Conservation (phyloP, 805 yeast species). For the Metschnikowia lachancei region DNA sequence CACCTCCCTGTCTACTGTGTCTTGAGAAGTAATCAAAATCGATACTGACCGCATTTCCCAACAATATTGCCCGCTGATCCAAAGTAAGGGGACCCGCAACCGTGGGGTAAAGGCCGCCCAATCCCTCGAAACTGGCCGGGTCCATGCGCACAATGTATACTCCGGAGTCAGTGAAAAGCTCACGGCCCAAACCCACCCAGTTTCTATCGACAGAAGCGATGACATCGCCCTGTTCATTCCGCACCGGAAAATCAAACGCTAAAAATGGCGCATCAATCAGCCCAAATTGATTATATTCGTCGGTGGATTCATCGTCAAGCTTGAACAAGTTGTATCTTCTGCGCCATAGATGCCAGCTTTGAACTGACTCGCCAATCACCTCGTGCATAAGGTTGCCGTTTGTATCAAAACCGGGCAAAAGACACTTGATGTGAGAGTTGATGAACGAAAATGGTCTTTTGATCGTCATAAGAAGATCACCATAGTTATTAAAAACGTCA, state of each 20-base stretch:
- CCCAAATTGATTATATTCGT: conserved; percentile 74
- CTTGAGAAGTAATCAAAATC: conserved; percentile 98
- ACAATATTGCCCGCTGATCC: conserved; percentile 80
- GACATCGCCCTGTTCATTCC: conserved; percentile 53
- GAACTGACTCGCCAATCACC: conserved; percentile 79
- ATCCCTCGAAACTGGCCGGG: conserved; percentile 60
- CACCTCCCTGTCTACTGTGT: conserved; percentile 60
- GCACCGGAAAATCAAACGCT: conserved; percentile 81
- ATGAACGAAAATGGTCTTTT: conserved; percentile 83
- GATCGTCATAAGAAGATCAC: conserved; percentile 60
- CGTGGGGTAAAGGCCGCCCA: conserved; percentile 50
- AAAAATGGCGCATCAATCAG: conserved; percentile 82
- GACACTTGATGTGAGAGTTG: conserved; percentile 80
- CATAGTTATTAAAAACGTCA: conserved; percentile 64
- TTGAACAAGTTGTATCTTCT: conserved; percentile 79
- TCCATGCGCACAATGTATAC: conserved; percentile 86
- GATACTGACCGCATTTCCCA: conserved; percentile 86
- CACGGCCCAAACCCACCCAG: conserved; percentile 94
- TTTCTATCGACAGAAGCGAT: conserved; percentile 83
- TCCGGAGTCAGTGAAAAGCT: conserved; percentile 91
- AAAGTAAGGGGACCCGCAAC: conserved; percentile 57
- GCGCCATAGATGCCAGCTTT: conserved; percentile 95
- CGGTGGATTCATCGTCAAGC: conserved; percentile 39
- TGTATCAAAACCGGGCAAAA: conserved; percentile 51
- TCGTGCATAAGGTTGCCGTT: conserved; percentile 40